A percentile compares a stretch with the other conserved stretches of the same genome.
Conservation (phyloP, 345 rosid genomes). For the Eucalyptus erythrocorys region DNA sequence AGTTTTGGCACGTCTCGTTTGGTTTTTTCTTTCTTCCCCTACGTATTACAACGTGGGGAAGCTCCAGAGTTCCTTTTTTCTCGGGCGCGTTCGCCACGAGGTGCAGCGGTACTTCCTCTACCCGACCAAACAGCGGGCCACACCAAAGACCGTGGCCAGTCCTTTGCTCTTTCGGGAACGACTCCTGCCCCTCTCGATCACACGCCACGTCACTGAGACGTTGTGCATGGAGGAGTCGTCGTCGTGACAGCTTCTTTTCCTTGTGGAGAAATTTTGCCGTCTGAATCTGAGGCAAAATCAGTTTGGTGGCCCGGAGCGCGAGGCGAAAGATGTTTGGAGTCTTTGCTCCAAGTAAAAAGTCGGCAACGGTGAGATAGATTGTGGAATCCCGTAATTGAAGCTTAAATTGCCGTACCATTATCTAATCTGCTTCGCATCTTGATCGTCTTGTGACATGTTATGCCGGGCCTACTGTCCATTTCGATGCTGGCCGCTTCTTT, state of each 20-base stretch:
- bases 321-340: not conserved
- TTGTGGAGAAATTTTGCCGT: not conserved
- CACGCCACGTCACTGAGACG: not conserved
- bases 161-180: not conserved
- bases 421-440: not conserved
- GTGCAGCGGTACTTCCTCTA: not conserved
- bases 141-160: not conserved
- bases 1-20: not conserved
- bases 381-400: not conserved
- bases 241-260: not conserved
- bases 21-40: not conserved
- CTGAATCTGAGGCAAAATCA: not conserved
- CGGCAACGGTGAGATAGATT: not conserved
- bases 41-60: not conserved
- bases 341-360: not conserved
- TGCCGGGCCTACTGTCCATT: not conserved
- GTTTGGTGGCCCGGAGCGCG: not conserved
- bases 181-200: not conserved
- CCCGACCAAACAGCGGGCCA: not conserved
- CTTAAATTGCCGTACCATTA: not conserved
- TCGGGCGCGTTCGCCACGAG: not conserved
- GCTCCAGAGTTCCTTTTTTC: not conserved
- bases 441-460: not conserved
- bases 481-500: not conserved
- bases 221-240: not conserved